Evolutionary conservation across 1,139 yeast species (phyloP).

Genomic region (Yamadazyma diospyri): DNA sequence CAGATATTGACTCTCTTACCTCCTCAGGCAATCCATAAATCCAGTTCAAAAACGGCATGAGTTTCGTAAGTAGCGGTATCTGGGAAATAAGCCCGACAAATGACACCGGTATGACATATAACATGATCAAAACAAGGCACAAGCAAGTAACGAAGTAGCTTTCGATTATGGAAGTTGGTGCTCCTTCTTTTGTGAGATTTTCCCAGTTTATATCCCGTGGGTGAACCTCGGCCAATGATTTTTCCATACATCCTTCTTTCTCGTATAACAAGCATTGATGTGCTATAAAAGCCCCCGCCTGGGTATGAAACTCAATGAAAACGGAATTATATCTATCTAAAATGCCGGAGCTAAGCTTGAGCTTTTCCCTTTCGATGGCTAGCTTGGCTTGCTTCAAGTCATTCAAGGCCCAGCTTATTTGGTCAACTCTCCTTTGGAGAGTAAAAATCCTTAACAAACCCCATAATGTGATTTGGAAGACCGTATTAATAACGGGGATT

Average conservation of each 20-base stretch:
- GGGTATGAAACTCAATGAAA: conserved; percentile 50
- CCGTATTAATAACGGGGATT: conserved; percentile 6
- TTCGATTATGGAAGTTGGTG: conserved; percentile 29
- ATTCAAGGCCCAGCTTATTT: conserved; percentile 28
- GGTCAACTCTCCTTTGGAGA: conserved; percentile 19
- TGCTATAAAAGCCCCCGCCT: conserved; percentile 49
- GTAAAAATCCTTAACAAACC: conserved; percentile 27
- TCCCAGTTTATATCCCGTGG: conserved; percentile 62
- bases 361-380: conserved; percentile 22
- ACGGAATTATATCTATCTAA: conserved; percentile 35
- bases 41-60: conserved; percentile 54
- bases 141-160: conserved; percentile 39
- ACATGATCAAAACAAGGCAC: conserved; percentile 45
- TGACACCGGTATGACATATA: conserved; percentile 73
- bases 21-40: conserved; percentile 51
- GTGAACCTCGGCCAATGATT: conserved; percentile 45
- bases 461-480: conserved; percentile 20
- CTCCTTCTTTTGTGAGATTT: conserved; percentile 40
- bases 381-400: conserved; percentile 18
- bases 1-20: conserved; percentile 49
- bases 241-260: conserved; percentile 38
- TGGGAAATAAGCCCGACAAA: conserved; percentile 66
- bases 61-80: conserved; percentile 52
- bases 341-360: conserved; percentile 15
- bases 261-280: conserved; percentile 51